These are phyloP conservation scores for Pyricularia sp. DNA, from an alignment of 2,329 filamentous ascomycete genomes.

Conservation along the genomic window DNA sequence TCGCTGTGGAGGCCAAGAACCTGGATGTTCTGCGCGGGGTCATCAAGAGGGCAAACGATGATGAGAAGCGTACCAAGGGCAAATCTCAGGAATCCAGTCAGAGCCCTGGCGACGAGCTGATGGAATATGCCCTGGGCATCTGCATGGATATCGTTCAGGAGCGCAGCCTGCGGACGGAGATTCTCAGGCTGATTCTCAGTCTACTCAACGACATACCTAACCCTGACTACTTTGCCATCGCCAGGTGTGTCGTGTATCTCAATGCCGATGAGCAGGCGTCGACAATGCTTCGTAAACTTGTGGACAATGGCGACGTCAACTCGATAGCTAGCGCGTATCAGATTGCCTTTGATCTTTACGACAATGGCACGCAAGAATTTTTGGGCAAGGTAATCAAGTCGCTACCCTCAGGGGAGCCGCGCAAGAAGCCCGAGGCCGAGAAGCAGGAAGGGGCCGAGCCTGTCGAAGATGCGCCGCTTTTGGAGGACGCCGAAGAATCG, in stretches of 20 bases:
- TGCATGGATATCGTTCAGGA: conserved; percentile 98
- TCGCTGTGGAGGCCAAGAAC: conserved; percentile 89
- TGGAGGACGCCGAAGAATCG: conserved; percentile 20
- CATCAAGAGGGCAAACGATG: conserved; percentile 78
- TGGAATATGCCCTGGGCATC: conserved; percentile 92
- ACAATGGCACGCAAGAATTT: conserved; percentile 97
- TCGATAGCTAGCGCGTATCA: conserved; percentile 86
- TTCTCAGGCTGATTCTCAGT: conserved; percentile 82
- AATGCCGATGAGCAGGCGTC: conserved; percentile 86
- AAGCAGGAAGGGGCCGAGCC: conserved; percentile 28
- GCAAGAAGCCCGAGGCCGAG: conserved; percentile 28
- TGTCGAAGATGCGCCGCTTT: conserved; percentile 34
- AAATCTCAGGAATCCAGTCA: conserved; percentile 37
- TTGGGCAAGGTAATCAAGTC: conserved; percentile 76
- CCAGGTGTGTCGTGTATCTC: conserved; percentile 92
- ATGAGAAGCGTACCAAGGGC: conserved; percentile 60
- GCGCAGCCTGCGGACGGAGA: conserved; percentile 68
- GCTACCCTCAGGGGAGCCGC: conserved; percentile 45
- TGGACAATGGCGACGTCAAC: conserved; percentile 63
- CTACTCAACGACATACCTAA: conserved; percentile 85
- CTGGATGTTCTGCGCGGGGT: conserved; percentile 74
- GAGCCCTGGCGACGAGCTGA: conserved; percentile 71
- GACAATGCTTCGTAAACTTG: conserved; percentile 67
- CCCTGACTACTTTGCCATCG: conserved; percentile 95
- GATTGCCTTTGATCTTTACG: conserved; percentile 94